A percentile compares a stretch with the other conserved stretches of the same genome.
Conservation (phyloP, 2,329 filamentous ascomycete species). For the Calonectria hawksworthii region DNA sequence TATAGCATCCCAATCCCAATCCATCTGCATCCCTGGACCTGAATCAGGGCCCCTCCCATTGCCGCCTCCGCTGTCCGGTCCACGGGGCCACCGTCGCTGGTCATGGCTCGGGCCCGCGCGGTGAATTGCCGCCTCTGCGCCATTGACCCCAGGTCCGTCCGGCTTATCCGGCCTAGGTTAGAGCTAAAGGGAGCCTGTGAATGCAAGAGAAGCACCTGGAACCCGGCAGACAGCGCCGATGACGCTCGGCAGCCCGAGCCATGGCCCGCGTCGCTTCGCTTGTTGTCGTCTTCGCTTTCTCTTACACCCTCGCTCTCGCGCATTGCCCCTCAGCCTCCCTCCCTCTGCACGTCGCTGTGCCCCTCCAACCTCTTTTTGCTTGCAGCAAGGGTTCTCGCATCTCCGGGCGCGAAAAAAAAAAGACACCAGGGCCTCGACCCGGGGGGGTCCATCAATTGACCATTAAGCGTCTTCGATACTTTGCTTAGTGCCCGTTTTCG, state of each 20-base stretch:
- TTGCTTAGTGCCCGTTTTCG: slow-evolving; percentile 16
- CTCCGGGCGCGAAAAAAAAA: not conserved
- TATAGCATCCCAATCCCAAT: not conserved
- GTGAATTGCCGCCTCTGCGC: slow-evolving; percentile 41
- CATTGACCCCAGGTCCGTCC: slow-evolving; percentile 20
- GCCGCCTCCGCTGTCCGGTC: slow-evolving; percentile 35
- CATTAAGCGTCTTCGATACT: slow-evolving; percentile 26
- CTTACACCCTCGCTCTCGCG: not conserved
- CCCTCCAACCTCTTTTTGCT: not conserved
- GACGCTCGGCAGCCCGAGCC: slow-evolving; percentile 24
- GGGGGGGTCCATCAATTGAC: slow-evolving; percentile 5
- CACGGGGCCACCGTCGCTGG: slow-evolving; percentile 16
- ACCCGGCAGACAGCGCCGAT: slow-evolving; percentile 22
- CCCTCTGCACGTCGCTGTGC: not conserved
- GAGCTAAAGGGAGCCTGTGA: not conserved
- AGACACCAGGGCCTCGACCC: not conserved
- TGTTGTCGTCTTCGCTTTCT: not conserved
- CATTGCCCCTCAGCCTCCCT: not conserved
- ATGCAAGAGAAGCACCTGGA: slow-evolving; percentile 12
- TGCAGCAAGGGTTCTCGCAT: not conserved
- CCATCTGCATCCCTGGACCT: slow-evolving; percentile 12
- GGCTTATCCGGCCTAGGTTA: slow-evolving; percentile 40
- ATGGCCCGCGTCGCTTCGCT: slow-evolving; percentile 3
- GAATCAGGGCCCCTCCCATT: slow-evolving; percentile 38
- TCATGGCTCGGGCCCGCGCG: slow-evolving; percentile 41